Base-by-base conservation (phyloP, 2,329 filamentous ascomycete species). In the Fusarium napiforme region DNA sequence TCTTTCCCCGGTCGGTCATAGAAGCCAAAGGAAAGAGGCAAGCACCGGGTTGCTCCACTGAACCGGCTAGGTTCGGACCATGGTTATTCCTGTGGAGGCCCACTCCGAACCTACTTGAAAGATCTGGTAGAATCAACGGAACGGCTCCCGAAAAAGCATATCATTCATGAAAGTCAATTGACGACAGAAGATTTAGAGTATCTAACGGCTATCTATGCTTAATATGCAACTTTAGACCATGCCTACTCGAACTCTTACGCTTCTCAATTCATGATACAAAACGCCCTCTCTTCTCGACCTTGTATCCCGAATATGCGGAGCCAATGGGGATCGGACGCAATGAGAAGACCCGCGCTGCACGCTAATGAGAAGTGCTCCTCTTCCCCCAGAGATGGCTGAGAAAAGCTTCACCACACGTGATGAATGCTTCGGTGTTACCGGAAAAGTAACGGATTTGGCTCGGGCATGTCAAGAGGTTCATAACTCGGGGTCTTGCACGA, bases 21-120 rank as follows among this genome's bases (percentile, higher is more conserved):
- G 83, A 84, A 84, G 80, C 82, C 80, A 77, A 83, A 79, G 82
- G 83, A 84, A 84, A 79, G 79, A 80, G 78, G 79, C 79, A 79
- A 81, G 76, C 76, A 77, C 67, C 63, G 66, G 69, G 70, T 67
- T 58, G 71, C 71, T 69, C 77, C 75, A 78, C 78, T 64, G 12
- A 53, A 68, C 73, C 73, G 75, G 71, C 69, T 79, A 74, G 70
- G 65, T 64, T 74, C 80, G 80, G 80, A 77, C 71, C 71, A 81
- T 79, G 66, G 68, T 78, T 78, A 62, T 73, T 76, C 78, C 78
- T 73, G 47, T 55, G 47, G 18, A 18, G 72, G 46, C 61, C 72
- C 68, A 74, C 72, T 60, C 63, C 62, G 60, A 74, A 74, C 37
- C 28, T 65, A 45, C 56, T 16, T 74, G 67, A 47, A 69, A 42